Evolutionary conservation across 176 grass and related monocot species (phyloP).

Genomic region (Oryza nivara): DNA sequence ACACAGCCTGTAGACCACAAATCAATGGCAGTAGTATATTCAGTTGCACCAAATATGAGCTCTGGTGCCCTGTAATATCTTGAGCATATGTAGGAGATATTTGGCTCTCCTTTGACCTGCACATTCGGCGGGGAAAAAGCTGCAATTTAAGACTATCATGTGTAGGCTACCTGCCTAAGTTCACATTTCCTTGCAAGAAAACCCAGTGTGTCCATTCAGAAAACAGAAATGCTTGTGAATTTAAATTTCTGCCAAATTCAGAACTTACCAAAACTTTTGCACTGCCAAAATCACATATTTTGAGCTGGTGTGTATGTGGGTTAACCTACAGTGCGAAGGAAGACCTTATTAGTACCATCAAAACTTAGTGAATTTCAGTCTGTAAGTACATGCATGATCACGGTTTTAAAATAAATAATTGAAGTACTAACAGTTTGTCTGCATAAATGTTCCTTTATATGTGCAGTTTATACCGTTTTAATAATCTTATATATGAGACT

Average conservation of each 20-base stretch:
- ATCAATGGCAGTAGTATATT: conserved; percentile 96
- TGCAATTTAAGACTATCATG: neutral
- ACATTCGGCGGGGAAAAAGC: conserved; percentile 15
- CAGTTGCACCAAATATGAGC: conserved; percentile 96
- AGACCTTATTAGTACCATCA: neutral
- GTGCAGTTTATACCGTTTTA: neutral
- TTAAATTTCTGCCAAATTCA: conserved; percentile 20
- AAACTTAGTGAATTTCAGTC: conserved; percentile 10
- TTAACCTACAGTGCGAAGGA: conserved; percentile 51
- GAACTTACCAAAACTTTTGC: conserved; percentile 62
- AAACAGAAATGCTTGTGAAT: neutral
- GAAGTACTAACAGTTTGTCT: neutral
- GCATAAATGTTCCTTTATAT: conserved; percentile 2
- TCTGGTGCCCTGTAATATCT: conserved; percentile 98
- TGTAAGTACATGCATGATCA: neutral
- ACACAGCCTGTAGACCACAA: conserved; percentile 98
- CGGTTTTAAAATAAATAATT: neutral
- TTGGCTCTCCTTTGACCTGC: conserved; percentile 92
- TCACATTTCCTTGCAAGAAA: conserved; percentile 25
- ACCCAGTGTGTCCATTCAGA: neutral
- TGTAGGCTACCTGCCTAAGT: neutral
- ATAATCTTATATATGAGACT: conserved; percentile 7
- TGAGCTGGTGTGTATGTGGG: conserved; percentile 62
- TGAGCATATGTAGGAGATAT: conserved; percentile 99
- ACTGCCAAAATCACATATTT: conserved; percentile 67